Evolutionary conservation across 495 filamentous ascomycete genomes (phyloP), one percentile per base, ranked within the genome.

Genomic region (Hypoxylon fuscum): DNA sequence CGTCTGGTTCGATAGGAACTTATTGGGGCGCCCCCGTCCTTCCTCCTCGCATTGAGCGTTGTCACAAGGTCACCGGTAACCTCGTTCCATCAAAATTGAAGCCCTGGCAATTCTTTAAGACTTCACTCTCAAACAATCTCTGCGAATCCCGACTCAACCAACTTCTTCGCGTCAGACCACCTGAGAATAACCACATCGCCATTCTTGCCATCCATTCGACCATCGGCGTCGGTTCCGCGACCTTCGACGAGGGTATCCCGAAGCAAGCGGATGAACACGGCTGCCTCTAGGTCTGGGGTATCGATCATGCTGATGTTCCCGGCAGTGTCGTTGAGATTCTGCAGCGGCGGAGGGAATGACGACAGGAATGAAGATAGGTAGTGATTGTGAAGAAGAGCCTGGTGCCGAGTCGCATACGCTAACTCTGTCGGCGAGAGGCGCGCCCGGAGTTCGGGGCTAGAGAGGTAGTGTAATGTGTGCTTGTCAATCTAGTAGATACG

Each of bases 281-380:
- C 92, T 35, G 83, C 80, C 37, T 92, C 87, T 48, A 83, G 72
- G 76, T 98, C 96, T 6, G 95, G 95, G 0, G 82, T 79, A 60
- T 96, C 91, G 18, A 98, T 85, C 95, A 98, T 98, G 76, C 85
- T 91, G 53, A 92, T 88, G 1, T 92, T 92, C 1, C 91, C 94
- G 0, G 88, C 85, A 46, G 90, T 90, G 77, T 98, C 96, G 79
- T 98, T 93, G 47, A 98, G 76, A 68, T 90, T 83, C 70, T 90
- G 86, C 70, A 98, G 70, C 34, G 82, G 74, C 31, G 83, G 73
- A 22, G 95, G 93, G 62, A 98, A 98, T 21, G 87, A 82, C 0
- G 79, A 79, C 52, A 98, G 80, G 71, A 98, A 98, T 1, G 89
- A 89, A 1, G 86, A 80, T 12, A 87, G 77, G 72, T 92, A 98